Percentiles rank a stretch among this genome's conserved stretches.
Evolutionary conservation across 129 eudicot species (phyloP).

Genomic region (Escallonia herrerae): DNA sequence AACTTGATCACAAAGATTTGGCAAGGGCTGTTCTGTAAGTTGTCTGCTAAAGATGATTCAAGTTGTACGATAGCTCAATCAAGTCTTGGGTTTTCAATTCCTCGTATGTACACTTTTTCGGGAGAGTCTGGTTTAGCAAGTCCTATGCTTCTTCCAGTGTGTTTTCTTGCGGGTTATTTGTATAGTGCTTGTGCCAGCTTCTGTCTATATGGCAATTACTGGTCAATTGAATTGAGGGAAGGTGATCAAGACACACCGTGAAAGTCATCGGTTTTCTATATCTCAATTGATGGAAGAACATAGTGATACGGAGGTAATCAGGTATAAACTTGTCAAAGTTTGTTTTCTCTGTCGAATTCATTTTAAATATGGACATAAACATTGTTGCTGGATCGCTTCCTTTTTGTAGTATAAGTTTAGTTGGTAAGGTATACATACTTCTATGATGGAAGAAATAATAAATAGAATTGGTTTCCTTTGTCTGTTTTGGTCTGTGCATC

Average conservation of each 20-base stretch:
- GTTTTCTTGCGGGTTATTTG: constrained; percentile 25
- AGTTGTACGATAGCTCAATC: constrained; percentile 23
- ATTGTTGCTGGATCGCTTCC: constrained; percentile 6
- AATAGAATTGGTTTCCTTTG: constrained; percentile 5
- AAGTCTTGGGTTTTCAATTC: constrained; percentile 5
- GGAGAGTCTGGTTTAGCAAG: constrained; percentile 17
- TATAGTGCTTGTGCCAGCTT: constrained; percentile 24
- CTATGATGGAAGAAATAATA: constrained; percentile 13
- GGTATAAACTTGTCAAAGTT: constrained; percentile 22
- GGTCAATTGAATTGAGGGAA: constrained; percentile 5
- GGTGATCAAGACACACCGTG: not conserved
- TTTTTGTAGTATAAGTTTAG: constrained; percentile 18
- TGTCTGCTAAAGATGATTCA: constrained; percentile 5
- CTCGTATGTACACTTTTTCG: constrained; percentile 26
- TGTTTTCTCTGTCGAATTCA: constrained; percentile 12
- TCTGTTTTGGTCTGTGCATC: too few species aligned
- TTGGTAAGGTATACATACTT: constrained; percentile 17
- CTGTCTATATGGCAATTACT: constrained; percentile 2
- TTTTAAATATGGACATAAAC: constrained; percentile 10
- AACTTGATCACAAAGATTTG: constrained; percentile 11
- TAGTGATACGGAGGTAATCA: not conserved
- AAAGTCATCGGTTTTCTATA: not conserved
- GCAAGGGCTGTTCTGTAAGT: constrained; percentile 18
- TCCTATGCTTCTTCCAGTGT: constrained; percentile 24
- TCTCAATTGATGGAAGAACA: not conserved